A percentile compares a stretch with the other conserved stretches of the same genome.
These are phyloP conservation scores for Pseudophaeomoniella oleicola DNA, from an alignment of 2,329 filamentous ascomycete species.

Conservation along the genomic window DNA sequence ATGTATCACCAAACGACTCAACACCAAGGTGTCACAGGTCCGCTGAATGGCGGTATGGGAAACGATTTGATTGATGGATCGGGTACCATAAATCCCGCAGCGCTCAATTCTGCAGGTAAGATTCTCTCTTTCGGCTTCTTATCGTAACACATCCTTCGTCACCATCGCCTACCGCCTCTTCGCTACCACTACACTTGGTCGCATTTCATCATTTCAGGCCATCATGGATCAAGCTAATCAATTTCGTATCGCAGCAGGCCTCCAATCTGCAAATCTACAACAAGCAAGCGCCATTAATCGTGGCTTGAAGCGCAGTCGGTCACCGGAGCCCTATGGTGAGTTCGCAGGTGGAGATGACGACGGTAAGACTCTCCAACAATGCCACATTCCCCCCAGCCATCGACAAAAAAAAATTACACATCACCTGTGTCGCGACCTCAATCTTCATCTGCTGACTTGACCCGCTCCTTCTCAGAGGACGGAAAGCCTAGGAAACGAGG, in stretches of 20 bases:
- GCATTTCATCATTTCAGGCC: conserved; percentile 5
- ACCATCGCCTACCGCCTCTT: neutral
- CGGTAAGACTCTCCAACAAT: conserved; percentile 50
- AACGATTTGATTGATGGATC: conserved; percentile 50
- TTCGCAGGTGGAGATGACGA: conserved; percentile 48
- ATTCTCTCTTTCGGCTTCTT: conserved; percentile 1
- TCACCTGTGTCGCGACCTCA: too few relatives aligned
- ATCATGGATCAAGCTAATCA: conserved; percentile 20
- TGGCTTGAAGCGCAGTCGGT: conserved; percentile 67
- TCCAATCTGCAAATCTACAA: conserved; percentile 25
- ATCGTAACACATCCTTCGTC: neutral
- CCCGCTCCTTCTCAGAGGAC: conserved; percentile 8
- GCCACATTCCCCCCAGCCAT: too few relatives aligned
- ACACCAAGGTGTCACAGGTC: conserved; percentile 37
- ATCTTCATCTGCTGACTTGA: too few relatives aligned
- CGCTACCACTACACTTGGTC: conserved; percentile 3
- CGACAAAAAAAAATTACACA: too few relatives aligned
- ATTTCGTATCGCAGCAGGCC: conserved; percentile 19
- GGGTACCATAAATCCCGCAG: conserved; percentile 83
- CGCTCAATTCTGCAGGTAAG: conserved; percentile 65
- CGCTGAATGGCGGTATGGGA: conserved; percentile 45
- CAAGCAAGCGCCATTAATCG: conserved; percentile 45
- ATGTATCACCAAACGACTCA: conserved; percentile 34
- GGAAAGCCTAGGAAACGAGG: conserved; percentile 32
- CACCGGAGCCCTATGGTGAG: conserved; percentile 52